These are phyloP conservation scores for Hevea brasiliensis DNA, from an alignment of 345 rosid genomes.

Conservation along the genomic window DNA sequence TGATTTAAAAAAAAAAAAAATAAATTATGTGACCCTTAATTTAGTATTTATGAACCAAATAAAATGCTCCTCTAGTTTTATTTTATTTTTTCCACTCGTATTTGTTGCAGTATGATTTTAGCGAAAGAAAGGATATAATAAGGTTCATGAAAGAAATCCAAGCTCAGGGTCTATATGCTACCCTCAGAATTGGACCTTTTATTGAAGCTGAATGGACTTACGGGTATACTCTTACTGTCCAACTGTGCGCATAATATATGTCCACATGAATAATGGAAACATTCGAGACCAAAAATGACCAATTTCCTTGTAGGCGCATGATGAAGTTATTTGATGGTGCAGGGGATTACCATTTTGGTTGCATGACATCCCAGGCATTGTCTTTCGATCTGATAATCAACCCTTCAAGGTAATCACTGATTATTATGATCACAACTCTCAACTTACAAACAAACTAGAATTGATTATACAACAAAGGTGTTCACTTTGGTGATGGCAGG, in stretches of 20 bases:
- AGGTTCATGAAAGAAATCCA: slow-evolving; percentile 70
- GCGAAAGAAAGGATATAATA: slow-evolving; percentile 72
- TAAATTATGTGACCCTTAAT: too few species aligned
- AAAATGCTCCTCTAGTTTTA: background rate
- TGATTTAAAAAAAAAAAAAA: too few species aligned
- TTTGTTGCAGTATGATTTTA: slow-evolving; percentile 65
- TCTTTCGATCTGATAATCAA: slow-evolving; percentile 68
- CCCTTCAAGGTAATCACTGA: slow-evolving; percentile 60
- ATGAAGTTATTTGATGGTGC: slow-evolving; percentile 16
- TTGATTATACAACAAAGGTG: too few species aligned
- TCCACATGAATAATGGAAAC: background rate
- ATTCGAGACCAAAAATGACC: background rate
- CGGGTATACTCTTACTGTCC: slow-evolving; percentile 43
- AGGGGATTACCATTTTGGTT: slow-evolving; percentile 88
- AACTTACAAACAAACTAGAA: background rate
- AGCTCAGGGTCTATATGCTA: slow-evolving; percentile 71
- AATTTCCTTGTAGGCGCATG: background rate
- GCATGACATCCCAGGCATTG: slow-evolving; percentile 67
- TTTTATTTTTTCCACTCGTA: background rate
- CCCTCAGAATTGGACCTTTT: slow-evolving; percentile 86
- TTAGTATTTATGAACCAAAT: too few species aligned
- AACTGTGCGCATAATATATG: background rate
- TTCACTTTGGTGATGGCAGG: slow-evolving; percentile 5
- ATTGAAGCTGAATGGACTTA: slow-evolving; percentile 85
- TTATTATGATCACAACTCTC: background rate